Base-by-base conservation (phyloP, 768 basidiomycete genomes). In the Rhodotorula babjevae region DNA sequence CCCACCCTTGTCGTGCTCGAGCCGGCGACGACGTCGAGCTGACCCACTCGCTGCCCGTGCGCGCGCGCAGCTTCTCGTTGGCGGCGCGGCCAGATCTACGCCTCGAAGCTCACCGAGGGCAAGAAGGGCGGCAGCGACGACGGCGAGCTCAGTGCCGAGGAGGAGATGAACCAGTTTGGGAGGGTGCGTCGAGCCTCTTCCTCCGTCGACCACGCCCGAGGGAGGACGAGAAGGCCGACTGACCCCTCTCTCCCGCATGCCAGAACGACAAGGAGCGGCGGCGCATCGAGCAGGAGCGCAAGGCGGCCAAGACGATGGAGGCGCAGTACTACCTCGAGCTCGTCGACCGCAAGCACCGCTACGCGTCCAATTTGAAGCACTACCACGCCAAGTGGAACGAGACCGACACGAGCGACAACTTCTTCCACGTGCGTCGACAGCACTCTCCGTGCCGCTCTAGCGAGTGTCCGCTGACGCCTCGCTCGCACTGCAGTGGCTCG, bases 401-500 rank as follows among this genome's bases (percentile, higher is more conserved):
- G 46, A 70, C 77, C 0, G 79, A 81, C 14, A 82, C 82, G 21
- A 57, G 68, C 33, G 79, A 82, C 61, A 82, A 82, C 77, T 82
- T 83, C 71, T 83, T 82, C 76, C 53, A 73, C 15, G 76, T 70
- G 23, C 57, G 69, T 68, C 31, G n/a, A n/a, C n/a, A n/a, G n/a
- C n/a, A n/a, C n/a, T n/a, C 36, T 36, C 5, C 36, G 36, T 36
- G 12, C 14, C 25, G 29, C 29, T 23, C 56, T 31, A n/a, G n/a
- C n/a, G n/a, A n/a, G n/a, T n/a, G n/a, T n/a, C n/a, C n/a, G n/a
- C 36, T 36, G 36, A 36, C 36, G 36, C 36, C 44, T 46, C 14
- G 44, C 14, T 18, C 44, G 6, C 44, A 9, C 44, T 49, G 15
- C 69, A 80, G 78, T 78, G 77, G 81, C 81, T 82, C 31, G 81